Conservation (phyloP, 2,329 filamentous ascomycete genomes). For the Calycina herbarum region DNA sequence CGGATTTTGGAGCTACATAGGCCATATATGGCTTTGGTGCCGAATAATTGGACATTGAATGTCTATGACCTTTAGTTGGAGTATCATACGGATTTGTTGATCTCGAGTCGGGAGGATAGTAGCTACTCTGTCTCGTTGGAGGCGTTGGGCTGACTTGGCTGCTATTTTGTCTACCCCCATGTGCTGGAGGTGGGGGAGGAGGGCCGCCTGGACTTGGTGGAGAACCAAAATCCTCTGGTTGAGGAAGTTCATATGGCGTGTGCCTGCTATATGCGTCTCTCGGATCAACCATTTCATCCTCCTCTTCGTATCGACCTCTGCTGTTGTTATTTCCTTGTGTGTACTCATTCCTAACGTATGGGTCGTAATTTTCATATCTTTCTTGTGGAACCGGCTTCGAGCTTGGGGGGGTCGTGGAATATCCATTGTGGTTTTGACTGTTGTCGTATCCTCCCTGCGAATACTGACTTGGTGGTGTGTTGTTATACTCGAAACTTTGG, state of each 20-base stretch:
- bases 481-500: constrained; percentile 48
- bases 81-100: constrained; percentile 25
- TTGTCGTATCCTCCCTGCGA: constrained; percentile 29
- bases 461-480: constrained; percentile 27
- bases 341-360: constrained; percentile 27
- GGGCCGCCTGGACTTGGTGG: constrained; percentile 37
- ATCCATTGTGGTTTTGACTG: constrained; percentile 24
- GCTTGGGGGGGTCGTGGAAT: constrained; percentile 23
- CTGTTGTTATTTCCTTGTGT: constrained; percentile 16
- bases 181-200: constrained; percentile 38
- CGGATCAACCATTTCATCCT: constrained; percentile 26
- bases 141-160: constrained; percentile 29
- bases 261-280: constrained; percentile 30
- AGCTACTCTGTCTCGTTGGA: constrained; percentile 14
- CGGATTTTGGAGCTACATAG: constrained; percentile 30
- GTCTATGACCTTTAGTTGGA: constrained; percentile 24
- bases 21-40: constrained; percentile 33
- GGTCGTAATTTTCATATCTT: constrained; percentile 34
- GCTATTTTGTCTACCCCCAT: constrained; percentile 31
- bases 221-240: constrained; percentile 31
- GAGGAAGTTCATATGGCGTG: constrained; percentile 33
- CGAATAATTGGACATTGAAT: constrained; percentile 31
- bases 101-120: constrained; percentile 19
- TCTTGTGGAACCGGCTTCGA: constrained; percentile 26
- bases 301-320: constrained; percentile 22